Base-by-base conservation (phyloP, 164 flowering plant genomes). In the Dillenia suffruticosa region DNA sequence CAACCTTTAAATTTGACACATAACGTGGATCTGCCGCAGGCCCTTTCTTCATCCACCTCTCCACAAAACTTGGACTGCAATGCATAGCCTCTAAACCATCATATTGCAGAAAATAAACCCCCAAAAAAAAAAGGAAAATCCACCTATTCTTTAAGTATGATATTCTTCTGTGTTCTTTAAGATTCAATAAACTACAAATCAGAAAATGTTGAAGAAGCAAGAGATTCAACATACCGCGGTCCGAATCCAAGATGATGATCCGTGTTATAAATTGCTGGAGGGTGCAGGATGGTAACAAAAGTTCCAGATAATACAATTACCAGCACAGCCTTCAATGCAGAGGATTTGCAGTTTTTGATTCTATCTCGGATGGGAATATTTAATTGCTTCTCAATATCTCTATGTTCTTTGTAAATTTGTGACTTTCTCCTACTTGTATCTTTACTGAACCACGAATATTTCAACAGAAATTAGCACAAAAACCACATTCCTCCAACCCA, bases 251-350 rank as follows among this genome's bases (percentile, higher is more conserved):
- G 66, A 51, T 60, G 67, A 46, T 69, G 73, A 15, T 82, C 90
- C 19, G 76, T 70, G 57, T 64, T 71, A 24, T 83, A 71, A 15
- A 75, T 46, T 0, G 84, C 70, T 19, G 90, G 96, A 64, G 84
- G 81, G 64, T 68, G 75, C 54, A 84, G 73, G 45, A 90, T 59
- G 5, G 85, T 82, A 8, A 81, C 50, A 56, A 87, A 68, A 14
- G 90, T 72, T 51, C 84, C 90, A 56, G 78, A 71, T 15, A 77
- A 32, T 43, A 88, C 77, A 54, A 85, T 56, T 47, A 76, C 65
- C 48, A 87, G 68, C 51, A 87, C 76, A 55, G 84, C 63, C 59
- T 88, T 86, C 65, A 85, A 70, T 9, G 79, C 56, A 51, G 76
- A 52, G 54, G 71, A 55, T 67, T 73, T 90, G 84, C 82, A 85